phyloP scores from a whole-genome alignment of 495 filamentous ascomycete genomes.

The Xylaria palmicola region DNA sequence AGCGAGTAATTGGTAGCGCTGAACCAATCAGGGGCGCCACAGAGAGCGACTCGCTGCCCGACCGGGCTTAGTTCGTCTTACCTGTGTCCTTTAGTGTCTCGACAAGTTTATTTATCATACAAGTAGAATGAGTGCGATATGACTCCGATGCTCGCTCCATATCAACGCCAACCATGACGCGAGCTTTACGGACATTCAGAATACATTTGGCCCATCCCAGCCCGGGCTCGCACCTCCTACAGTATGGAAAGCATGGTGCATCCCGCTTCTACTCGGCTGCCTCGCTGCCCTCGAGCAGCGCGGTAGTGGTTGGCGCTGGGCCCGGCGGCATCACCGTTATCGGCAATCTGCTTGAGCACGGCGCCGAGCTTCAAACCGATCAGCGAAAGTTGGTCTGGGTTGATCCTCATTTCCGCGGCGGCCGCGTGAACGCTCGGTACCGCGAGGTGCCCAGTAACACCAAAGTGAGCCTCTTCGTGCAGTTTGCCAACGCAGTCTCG shows the following conservation, averaged over 20 bases:
- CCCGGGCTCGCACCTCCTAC: background rate
- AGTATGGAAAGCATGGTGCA: constrained; percentile 1
- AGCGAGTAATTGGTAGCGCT: too few species aligned
- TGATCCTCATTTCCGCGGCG: constrained; percentile 52
- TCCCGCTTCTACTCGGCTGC: constrained; percentile 11
- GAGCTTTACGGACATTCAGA: background rate
- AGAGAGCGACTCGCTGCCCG: too few species aligned
- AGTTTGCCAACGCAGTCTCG: constrained; percentile 48
- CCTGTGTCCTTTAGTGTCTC: background rate
- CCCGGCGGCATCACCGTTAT: constrained; percentile 57
- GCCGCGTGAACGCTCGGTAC: constrained; percentile 53
- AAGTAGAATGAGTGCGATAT: background rate
- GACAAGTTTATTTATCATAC: too few species aligned
- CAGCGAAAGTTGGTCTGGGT: constrained; percentile 52
- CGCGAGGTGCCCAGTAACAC: constrained; percentile 56
- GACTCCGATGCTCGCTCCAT: constrained; percentile 2
- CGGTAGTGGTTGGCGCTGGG: constrained; percentile 58
- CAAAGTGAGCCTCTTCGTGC: constrained; percentile 54
- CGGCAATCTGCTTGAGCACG: constrained; percentile 55
- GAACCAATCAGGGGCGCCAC: too few species aligned
- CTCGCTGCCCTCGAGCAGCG: constrained; percentile 18
- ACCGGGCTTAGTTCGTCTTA: background rate
- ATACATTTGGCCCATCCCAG: constrained; percentile 3
- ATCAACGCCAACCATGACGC: constrained; percentile 8
- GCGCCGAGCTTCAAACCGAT: constrained; percentile 18